Evolutionary conservation across 352 stramenopile species (phyloP), one percentile per base, ranked within the genome.

Genomic region (Pythium rhizo-oryzae): DNA sequence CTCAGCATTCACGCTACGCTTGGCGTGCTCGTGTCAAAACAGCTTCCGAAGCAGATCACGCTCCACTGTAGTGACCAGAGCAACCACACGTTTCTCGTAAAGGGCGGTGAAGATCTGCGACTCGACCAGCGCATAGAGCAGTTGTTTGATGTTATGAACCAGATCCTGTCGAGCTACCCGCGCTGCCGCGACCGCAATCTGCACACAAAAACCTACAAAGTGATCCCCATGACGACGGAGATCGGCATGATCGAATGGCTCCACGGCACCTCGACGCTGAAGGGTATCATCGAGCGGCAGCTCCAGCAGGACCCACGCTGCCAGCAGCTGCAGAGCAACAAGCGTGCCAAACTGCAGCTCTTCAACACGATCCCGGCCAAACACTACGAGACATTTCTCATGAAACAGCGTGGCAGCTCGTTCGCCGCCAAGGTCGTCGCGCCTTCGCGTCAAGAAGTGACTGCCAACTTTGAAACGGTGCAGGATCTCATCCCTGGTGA

Each of bases 41-140:
- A 96, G 56, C 61, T 94, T 24, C 90, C 90, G 12, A 97, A 96
- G 58, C 82, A 88, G 50, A 72, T 97, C 46, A 86, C 79, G 9
- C 67, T 96, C n/a, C 84, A 90, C 56, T 89, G 87, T 57, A 94
- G 82, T 60, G 84, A 96, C 67, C 86, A 93, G 53, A 81, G 79
- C 39, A 81, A 92, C 53, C 91, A 96, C 67, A 92, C 85, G 6
- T 96, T 94, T 49, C 76, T 96, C 9, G 87, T 98, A 2, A 98
- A 98, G 67, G 92, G 91, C 25, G 93, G 92, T 3, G 93, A 98
- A 75, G 93, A 98, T 55, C 69, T 97, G 59, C 87, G 93, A 8
- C 79, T 97, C 58, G 93, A 98, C 70, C 85, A 97, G 65, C 87
- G 93, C 55, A 97, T 98, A 56, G 88, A 98, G 64, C 90, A 97